Base-by-base conservation (phyloP, 2,329 filamentous ascomycete species). In the Phialophora chinensis region DNA sequence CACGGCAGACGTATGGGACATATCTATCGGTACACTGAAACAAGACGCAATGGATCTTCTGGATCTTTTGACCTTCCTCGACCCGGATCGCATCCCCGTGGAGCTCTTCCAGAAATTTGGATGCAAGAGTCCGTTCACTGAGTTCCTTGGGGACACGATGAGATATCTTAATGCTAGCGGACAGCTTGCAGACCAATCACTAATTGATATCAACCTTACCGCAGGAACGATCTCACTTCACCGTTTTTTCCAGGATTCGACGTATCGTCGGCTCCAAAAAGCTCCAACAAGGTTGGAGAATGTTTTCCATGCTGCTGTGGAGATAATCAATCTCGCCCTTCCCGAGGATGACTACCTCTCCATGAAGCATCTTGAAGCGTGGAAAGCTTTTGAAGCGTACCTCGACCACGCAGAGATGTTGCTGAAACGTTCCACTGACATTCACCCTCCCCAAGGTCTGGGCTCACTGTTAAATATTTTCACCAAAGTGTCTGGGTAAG, bases 21-120 rank as follows among this genome's bases (percentile, higher is more conserved):
- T 47, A 47, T 47, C 42, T 47, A 47, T 47, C 42, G 42, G 42
- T 47, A 20, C 42, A 47, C 42, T 47, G 7, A 47, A 3, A 47
- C 42, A 47, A 47, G 42, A 47, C 42, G 42, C 42, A 47, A 47
- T 47, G 42, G 8, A 47, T 49, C 47, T 75, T 69, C 80, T 76
- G 63, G 83, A 74, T 44, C 52, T 55, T 31, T 55, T 55, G 52
- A 55, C 52, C 52, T 47, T 47, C 42, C 42, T 47, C 42, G 42
- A 47, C 42, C 42, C 42, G 20, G 42, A 47, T 47, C 42, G 42
- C 42, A 47, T 47, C 42, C 42, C 42, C 42, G 42, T 47, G 42
- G 42, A 47, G 42, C 42, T 47, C 20, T 47, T 47, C 42, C 42
- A 47, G 42, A 47, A 47, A 47, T 47, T 47, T 20, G 42, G 42